Evolutionary conservation across 495 filamentous ascomycete genomes (phyloP).

Genomic region (Daldinia caldariorum): DNA sequence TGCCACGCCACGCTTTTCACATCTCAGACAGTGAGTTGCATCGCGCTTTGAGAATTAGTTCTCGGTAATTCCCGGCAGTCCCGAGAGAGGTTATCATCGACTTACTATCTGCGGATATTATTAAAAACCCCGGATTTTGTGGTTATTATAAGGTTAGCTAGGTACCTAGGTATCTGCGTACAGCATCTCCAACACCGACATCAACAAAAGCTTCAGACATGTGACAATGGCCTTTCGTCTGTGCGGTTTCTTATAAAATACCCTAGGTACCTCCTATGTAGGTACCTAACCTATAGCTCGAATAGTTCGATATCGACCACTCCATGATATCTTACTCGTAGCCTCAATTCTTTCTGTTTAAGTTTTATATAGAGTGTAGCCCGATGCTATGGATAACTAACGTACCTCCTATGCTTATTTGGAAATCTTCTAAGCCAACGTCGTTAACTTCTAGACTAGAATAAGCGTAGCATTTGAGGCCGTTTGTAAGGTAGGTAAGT

Average conservation of each 20-base stretch:
- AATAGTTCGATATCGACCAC: conserved; percentile 7
- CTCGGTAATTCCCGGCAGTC: conserved; percentile 29
- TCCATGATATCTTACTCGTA: background rate
- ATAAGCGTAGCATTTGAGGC: too few species aligned
- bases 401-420: too few species aligned
- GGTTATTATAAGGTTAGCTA: background rate
- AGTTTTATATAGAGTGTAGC: background rate
- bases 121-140: conserved; percentile 23
- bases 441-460: too few species aligned
- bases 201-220: conserved; percentile 8
- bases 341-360: background rate
- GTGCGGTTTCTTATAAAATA: background rate
- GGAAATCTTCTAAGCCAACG: background rate
- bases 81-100: conserved; percentile 12
- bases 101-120: conserved; percentile 29
- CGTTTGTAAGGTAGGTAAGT: too few species aligned
- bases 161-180: too few species aligned
- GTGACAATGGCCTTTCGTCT: conserved; percentile 8
- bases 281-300: too few species aligned
- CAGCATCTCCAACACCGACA: background rate
- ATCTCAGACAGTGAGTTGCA: conserved; percentile 23
- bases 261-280: too few species aligned
- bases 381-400: too few species aligned
- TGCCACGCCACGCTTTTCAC: conserved; percentile 13
- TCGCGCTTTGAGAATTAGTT: too few species aligned